Evolutionary conservation across 495 filamentous ascomycete genomes (phyloP).

Genomic region (Haplographium delicatum): DNA sequence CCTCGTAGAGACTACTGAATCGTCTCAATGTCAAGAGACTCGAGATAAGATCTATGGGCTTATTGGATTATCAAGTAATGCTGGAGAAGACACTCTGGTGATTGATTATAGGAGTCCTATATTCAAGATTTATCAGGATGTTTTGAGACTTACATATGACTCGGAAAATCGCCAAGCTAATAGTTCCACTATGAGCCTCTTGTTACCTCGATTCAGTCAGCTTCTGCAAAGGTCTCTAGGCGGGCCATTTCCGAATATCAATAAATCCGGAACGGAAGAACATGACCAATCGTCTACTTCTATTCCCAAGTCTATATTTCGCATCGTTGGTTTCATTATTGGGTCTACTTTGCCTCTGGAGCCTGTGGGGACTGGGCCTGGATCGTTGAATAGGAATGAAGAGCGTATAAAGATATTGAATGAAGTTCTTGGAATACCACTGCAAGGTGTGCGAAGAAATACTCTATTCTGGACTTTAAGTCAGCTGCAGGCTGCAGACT

Average conservation of each 20-base stretch:
- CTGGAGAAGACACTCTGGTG: neutral
- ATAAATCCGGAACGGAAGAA: neutral
- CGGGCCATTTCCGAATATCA: neutral
- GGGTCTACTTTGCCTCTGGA: neutral
- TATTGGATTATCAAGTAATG: neutral
- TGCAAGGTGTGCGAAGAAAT: too few relatives aligned
- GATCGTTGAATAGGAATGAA: neutral
- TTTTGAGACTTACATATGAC: too few relatives aligned
- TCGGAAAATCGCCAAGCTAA: neutral
- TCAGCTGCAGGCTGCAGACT: too few relatives aligned
- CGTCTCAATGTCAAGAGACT: neutral
- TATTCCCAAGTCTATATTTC: too few relatives aligned
- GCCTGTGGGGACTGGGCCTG: too few relatives aligned
- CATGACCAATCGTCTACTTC: too few relatives aligned
- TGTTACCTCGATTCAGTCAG: neutral
- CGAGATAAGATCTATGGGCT: constrained; percentile 7
- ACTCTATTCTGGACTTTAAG: too few relatives aligned
- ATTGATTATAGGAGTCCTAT: neutral
- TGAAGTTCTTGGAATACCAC: too few relatives aligned
- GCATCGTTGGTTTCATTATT: neutral
- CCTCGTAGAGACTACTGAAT: neutral
- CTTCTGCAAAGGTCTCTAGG: neutral
- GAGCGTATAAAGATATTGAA: neutral
- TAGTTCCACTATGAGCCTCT: neutral
- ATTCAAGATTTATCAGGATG: neutral